A percentile compares a stretch with the other conserved stretches of the same genome.
Evolutionary conservation across 768 basidiomycete genomes (phyloP).

Genomic region (Pholiota molesta): DNA sequence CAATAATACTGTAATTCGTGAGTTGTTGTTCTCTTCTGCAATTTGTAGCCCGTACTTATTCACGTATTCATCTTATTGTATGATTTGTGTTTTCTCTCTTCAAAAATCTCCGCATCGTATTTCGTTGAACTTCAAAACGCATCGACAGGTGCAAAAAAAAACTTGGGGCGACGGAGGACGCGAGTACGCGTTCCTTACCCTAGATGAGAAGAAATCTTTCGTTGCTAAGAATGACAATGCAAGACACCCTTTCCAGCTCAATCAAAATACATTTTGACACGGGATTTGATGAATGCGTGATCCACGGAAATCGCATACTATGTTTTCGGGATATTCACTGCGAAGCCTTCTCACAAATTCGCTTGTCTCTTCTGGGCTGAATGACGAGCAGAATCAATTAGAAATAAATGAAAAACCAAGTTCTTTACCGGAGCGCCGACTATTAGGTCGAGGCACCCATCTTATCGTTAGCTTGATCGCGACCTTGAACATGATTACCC

Average conservation of each 20-base stretch:
- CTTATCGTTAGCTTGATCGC: not conserved
- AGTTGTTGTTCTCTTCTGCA: not conserved
- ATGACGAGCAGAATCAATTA: not conserved
- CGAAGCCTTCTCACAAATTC: not conserved
- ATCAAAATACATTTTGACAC: not conserved
- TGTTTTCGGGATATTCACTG: not conserved
- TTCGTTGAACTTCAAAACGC: not conserved
- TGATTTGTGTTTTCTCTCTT: not conserved
- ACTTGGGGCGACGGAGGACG: not conserved
- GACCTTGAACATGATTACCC: not conserved
- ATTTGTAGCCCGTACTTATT: not conserved
- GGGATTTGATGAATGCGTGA: not conserved
- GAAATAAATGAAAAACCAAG: not conserved
- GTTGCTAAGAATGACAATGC: not conserved
- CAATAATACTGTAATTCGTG: not conserved
- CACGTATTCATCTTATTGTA: no score
- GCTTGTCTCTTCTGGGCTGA: not conserved
- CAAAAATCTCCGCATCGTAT: not conserved
- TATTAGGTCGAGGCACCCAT: not conserved
- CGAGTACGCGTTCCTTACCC: not conserved
- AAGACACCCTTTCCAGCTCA: not conserved
- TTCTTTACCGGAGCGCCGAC: slow-evolving; percentile 1
- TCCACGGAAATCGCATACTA: not conserved
- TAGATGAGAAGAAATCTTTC: not conserved
- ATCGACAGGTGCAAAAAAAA: not conserved